phyloP scores from a whole-genome alignment of 305 asterid species.

The Caryopteris hybrid region DNA sequence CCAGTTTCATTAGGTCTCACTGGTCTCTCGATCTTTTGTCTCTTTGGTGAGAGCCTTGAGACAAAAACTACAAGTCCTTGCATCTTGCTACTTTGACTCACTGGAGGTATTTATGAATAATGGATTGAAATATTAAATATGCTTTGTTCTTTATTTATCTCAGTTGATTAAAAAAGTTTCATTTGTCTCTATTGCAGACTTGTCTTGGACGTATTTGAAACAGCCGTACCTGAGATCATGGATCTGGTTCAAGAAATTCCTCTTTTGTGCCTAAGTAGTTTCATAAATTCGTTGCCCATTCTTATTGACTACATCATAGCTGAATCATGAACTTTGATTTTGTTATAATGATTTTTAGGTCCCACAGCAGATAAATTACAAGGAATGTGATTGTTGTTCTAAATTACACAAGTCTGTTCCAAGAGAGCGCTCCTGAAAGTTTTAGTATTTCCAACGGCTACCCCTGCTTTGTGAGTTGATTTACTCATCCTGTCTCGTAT shows the following conservation, averaged over 20 bases:
- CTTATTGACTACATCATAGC: background rate
- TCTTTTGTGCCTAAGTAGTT: constrained; percentile 37
- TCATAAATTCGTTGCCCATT: background rate
- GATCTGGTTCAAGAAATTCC: constrained; percentile 27
- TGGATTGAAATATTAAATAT: background rate
- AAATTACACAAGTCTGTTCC: constrained; percentile 25
- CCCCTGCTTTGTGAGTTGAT: constrained; percentile 32
- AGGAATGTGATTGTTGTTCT: constrained; percentile 41
- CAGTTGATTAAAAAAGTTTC: background rate
- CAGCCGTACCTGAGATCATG: constrained; percentile 22
- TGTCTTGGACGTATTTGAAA: constrained; percentile 27
- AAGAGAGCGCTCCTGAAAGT: constrained; percentile 21
- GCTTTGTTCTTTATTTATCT: background rate
- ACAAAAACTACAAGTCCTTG: constrained; percentile 33
- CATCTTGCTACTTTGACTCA: constrained; percentile 50
- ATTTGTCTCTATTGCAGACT: constrained; percentile 25
- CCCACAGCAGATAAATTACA: constrained; percentile 45
- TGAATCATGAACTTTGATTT: background rate
- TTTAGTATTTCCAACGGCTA: constrained; percentile 18
- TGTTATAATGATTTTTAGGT: constrained; percentile 34
- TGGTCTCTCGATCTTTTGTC: constrained; percentile 60
- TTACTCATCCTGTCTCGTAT: background rate
- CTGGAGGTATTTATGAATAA: constrained; percentile 30
- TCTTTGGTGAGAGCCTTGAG: constrained; percentile 32
- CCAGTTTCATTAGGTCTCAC: constrained; percentile 36